Evolutionary conservation across 139 green algal species (phyloP), one percentile per base, ranked within the genome.

Genomic region (Picochlorum sp.): DNA sequence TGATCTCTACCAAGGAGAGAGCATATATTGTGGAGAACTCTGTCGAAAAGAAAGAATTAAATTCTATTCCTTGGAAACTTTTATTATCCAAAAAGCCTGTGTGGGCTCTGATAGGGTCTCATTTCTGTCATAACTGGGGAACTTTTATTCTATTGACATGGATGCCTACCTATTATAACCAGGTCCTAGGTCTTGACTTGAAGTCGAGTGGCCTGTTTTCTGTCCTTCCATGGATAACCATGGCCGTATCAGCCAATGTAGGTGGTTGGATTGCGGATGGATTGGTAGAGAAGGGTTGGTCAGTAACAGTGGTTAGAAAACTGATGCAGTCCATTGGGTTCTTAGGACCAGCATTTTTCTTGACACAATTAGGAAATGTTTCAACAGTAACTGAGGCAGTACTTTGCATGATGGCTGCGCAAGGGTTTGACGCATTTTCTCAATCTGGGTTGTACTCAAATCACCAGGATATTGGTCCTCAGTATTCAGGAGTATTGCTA

Each of bases 91-190:
- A 90, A 62, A 28, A 68, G 10, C 74, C 89, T 49, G 88, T 96
- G 34, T 98, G 93, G 93, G 91, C 93, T 26, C 90, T 97, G 68
- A 97, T 98, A 68, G 21, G 73, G 6, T 88, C 64, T 61, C 90
- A 98, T 76, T 99, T 99, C 71, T 97, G 91, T 78, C 91, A 99
- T 80, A 97, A 99, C 79, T 99, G 88, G 87, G 93, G 94, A 58
- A 94, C 87, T 34, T 98, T 99, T 81, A 99, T 98, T 74, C 78
- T 97, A 62, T 86, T 99, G 3, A 98, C 91, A 0, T 99, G 92
- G 92, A 98, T 98, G 94, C 94, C 94, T 26, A 90, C 86, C 14
- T 99, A 98, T 76, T 99, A 97, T 83, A 92, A 88, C 65, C 79
- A 96, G 75, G 91, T 95, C 32, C 70, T 98, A 50, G 86, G 87